Conservation (phyloP, 768 basidiomycete species). For the Tephrocybe sp. region DNA sequence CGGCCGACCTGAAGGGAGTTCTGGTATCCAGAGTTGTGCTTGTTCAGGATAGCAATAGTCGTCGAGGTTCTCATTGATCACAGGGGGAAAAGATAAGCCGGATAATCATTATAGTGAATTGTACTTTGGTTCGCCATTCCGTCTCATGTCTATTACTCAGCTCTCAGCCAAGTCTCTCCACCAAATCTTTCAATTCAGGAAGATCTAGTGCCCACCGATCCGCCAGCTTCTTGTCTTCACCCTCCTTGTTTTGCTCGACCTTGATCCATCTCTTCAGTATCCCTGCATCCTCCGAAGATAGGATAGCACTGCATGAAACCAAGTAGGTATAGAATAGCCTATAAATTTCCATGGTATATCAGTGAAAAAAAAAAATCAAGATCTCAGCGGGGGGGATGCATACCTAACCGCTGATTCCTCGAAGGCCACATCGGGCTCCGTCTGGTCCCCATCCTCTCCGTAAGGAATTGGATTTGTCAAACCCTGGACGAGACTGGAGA, state of each 20-base stretch:
- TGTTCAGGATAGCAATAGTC: too few relatives aligned
- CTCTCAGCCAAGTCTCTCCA: background rate
- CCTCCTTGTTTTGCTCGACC: conserved; percentile 1
- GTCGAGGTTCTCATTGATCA: too few relatives aligned
- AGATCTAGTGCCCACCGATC: conserved; percentile 5
- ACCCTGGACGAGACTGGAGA: conserved; percentile 49
- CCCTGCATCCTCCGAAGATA: background rate
- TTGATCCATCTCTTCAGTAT: conserved; percentile 1
- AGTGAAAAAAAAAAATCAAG: background rate
- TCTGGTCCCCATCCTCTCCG: conserved; percentile 64
- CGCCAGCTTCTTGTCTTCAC: conserved; percentile 5
- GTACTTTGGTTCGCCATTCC: too few relatives aligned
- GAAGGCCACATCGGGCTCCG: conserved; percentile 55
- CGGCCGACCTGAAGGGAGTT: too few relatives aligned
- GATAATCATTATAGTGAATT: too few relatives aligned
- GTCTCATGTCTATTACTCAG: too few relatives aligned
- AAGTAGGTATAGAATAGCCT: conserved; percentile 5
- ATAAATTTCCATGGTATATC: background rate
- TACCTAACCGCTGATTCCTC: conserved; percentile 63
- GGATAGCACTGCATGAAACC: background rate
- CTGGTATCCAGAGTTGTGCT: too few relatives aligned
- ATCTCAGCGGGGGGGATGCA: conserved; percentile 14
- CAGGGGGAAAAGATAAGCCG: too few relatives aligned
- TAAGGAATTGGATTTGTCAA: conserved; percentile 57
- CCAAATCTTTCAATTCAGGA: conserved; percentile 1